A percentile compares a stretch with the other conserved stretches of the same genome.
These are phyloP conservation scores for Nicotiana noctiflora DNA, from an alignment of 257 asterid species.

Conservation along the genomic window DNA sequence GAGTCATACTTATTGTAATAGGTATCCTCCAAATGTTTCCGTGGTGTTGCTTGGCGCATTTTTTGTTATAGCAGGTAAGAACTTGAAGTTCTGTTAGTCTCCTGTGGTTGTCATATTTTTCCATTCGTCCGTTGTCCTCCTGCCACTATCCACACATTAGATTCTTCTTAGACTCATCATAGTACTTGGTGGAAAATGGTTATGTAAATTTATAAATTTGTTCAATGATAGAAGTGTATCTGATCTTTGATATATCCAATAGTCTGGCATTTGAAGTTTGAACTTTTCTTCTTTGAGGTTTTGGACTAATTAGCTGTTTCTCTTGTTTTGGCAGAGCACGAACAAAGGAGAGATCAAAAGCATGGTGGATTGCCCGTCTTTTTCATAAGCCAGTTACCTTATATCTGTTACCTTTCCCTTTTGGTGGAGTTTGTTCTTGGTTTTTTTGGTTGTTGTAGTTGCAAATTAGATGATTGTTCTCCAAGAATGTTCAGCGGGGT, in stretches of 20 bases:
- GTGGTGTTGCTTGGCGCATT: not conserved
- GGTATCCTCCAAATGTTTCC: not conserved
- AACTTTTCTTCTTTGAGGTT: not conserved
- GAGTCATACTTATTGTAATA: conserved; percentile 64
- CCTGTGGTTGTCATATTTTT: not conserved
- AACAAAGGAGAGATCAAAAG: not conserved
- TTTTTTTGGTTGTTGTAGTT: not conserved
- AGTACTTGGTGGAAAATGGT: not conserved
- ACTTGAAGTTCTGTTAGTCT: not conserved
- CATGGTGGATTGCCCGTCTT: not conserved
- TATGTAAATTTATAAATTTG: not conserved
- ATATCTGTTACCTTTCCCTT: not conserved
- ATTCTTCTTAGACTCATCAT: not conserved
- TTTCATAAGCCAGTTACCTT: not conserved
- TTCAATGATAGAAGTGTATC: not conserved
- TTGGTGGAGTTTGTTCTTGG: not conserved
- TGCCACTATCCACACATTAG: not conserved
- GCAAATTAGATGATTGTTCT: not conserved
- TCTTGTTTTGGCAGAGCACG: not conserved
- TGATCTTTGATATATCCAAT: not conserved
- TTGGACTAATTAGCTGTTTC: not conserved
- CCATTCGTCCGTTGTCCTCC: not conserved
- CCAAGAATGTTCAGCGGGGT: not conserved
- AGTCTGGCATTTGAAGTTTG: not conserved
- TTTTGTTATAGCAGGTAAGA: not conserved